Evolutionary conservation across 2,329 filamentous ascomycete species (phyloP).

Genomic region (Scorias spongiosa): DNA sequence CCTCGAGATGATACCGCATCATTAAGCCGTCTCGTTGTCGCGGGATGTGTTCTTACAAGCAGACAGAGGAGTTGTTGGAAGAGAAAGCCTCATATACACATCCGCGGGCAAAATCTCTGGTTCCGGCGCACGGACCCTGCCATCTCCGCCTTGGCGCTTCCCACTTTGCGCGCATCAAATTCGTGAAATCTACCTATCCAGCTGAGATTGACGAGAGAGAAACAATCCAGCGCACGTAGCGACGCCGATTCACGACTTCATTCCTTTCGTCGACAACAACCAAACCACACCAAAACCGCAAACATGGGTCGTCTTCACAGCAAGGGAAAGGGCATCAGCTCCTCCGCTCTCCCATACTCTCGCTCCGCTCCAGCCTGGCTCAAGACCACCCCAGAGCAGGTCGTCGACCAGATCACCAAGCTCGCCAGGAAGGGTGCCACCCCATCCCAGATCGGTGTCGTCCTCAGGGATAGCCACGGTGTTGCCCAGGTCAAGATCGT

Average conservation of each 20-base stretch:
- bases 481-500: conserved; percentile 96
- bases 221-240: conserved; percentile 1
- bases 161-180: neutral
- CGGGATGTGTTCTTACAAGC: no score
- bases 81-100: no score
- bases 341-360: conserved; percentile 93
- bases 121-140: neutral
- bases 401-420: conserved; percentile 98
- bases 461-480: conserved; percentile 96
- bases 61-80: no score
- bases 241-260: conserved; percentile 2
- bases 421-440: conserved; percentile 98
- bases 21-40: no score
- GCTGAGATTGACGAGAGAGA: neutral
- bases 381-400: conserved; percentile 96
- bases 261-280: conserved; percentile 4
- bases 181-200: neutral
- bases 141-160: neutral
- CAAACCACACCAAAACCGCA: conserved; percentile 21
- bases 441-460: conserved; percentile 96
- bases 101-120: no score
- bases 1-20: no score
- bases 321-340: conserved; percentile 98
- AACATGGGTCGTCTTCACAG: conserved; percentile 96
- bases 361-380: conserved; percentile 86